These are phyloP conservation scores for Stachybotrys chlorohalonatus DNA, from an alignment of 2,329 filamentous ascomycete genomes.

Conservation along the genomic window DNA sequence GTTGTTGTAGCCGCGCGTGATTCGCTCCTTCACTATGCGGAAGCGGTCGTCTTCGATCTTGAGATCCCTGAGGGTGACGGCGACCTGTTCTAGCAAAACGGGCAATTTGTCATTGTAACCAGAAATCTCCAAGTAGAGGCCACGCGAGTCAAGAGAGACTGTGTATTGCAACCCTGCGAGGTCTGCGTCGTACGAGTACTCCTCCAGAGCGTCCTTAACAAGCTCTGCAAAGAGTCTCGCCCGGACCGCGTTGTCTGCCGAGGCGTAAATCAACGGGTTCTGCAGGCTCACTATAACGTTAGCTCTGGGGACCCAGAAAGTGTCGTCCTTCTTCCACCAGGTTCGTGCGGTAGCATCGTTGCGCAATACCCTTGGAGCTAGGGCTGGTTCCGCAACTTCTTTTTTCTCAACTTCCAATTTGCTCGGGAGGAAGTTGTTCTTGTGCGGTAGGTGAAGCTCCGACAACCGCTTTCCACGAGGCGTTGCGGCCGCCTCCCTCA, in stretches of 20 bases:
- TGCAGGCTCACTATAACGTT: constrained; percentile 74
- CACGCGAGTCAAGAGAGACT: constrained; percentile 62
- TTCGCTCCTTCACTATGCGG: constrained; percentile 79
- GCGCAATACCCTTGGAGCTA: constrained; percentile 71
- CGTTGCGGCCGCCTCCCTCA: constrained; percentile 54
- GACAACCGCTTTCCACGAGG: constrained; percentile 50
- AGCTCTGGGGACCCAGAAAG: constrained; percentile 95
- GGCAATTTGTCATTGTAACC: constrained; percentile 97
- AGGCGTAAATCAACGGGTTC: constrained; percentile 70
- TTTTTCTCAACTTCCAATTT: constrained; percentile 93
- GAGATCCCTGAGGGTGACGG: constrained; percentile 74
- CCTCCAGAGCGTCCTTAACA: constrained; percentile 78
- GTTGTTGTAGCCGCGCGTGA: constrained; percentile 71
- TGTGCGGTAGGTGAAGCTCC: constrained; percentile 77
- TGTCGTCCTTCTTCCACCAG: constrained; percentile 99
- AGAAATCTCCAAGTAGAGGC: constrained; percentile 68
- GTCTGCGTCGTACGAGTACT: constrained; percentile 94
- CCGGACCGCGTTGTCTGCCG: constrained; percentile 70
- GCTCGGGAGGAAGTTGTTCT: constrained; percentile 92
- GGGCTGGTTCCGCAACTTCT: constrained; percentile 66
- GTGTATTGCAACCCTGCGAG: constrained; percentile 81
- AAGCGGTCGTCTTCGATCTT: constrained; percentile 83
- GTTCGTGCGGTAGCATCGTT: constrained; percentile 73
- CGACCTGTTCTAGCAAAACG: constrained; percentile 81
- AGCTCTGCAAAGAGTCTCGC: constrained; percentile 74